These are phyloP conservation scores for Acanthamoeba healyi DNA, from an alignment of 208 protist species.

Conservation along the genomic window DNA sequence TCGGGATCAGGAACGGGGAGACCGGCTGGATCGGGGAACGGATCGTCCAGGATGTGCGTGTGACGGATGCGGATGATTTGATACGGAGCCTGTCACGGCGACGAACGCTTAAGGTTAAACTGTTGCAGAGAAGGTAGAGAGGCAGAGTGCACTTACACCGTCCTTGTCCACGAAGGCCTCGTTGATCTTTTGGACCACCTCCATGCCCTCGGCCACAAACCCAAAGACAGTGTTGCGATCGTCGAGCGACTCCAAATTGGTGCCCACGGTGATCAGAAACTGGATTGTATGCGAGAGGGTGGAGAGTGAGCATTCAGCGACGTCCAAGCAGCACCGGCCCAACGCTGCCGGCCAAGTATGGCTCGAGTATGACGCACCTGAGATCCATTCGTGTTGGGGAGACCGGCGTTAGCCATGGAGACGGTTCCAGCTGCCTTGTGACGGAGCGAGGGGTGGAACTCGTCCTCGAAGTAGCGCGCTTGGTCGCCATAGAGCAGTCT, in stretches of 20 bases:
- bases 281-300: constrained; percentile 72
- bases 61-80: constrained; percentile 92
- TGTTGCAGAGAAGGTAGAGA: neutral
- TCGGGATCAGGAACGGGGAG: constrained; percentile 68
- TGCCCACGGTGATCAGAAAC: constrained; percentile 92
- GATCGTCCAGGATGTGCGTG: constrained; percentile 94
- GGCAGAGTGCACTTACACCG: neutral
- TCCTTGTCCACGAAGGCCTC: constrained; percentile 82
- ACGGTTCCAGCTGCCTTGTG: constrained; percentile 87
- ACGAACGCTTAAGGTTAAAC: neutral
- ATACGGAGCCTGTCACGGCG: constrained; percentile 78
- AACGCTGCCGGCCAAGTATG: neutral
- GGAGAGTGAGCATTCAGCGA: neutral
- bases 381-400: constrained; percentile 89
- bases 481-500: constrained; percentile 87
- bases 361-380: constrained; percentile 76
- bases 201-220: constrained; percentile 88
- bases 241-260: constrained; percentile 89
- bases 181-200: constrained; percentile 89
- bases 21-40: constrained; percentile 90
- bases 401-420: constrained; percentile 88
- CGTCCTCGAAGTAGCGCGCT: constrained; percentile 90
- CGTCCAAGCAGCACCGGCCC: neutral
- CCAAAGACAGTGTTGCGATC: constrained; percentile 94
- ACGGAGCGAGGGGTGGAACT: constrained; percentile 84